A percentile compares a stretch with the other conserved stretches of the same genome.
phyloP scores from a whole-genome alignment of 257 asterid genomes.

The Lavandula angustifolia region DNA sequence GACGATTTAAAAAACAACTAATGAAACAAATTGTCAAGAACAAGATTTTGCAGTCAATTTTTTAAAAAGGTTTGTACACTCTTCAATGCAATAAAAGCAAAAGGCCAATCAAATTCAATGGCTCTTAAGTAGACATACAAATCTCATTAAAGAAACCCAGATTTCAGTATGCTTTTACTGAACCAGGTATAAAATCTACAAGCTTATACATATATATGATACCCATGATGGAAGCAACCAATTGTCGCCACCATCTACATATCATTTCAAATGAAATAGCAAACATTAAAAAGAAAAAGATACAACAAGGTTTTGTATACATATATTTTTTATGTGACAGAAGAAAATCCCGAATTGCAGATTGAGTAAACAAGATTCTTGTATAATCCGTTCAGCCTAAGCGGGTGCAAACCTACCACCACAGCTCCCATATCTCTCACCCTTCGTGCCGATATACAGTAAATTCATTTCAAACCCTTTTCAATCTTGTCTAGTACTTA shows the following conservation, averaged over 20 bases:
- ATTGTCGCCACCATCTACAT: conserved; percentile 37
- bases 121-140: conserved; percentile 21
- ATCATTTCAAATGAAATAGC: background rate
- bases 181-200: conserved; percentile 36
- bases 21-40: too few relatives aligned
- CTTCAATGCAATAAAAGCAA: conserved; percentile 25
- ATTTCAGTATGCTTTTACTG: conserved; percentile 34
- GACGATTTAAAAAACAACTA: too few relatives aligned
- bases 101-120: conserved; percentile 10
- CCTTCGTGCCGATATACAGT: conserved; percentile 32
- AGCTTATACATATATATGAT: conserved; percentile 22
- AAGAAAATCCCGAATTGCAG: too few relatives aligned
- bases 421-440: conserved; percentile 39
- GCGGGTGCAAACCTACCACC: conserved; percentile 87
- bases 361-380: too few relatives aligned
- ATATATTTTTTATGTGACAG: too few relatives aligned
- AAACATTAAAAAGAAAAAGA: conserved; percentile 3
- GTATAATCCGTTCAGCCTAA: conserved; percentile 41
- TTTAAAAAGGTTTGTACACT: too few relatives aligned
- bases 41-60: too few relatives aligned
- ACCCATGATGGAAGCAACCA: conserved; percentile 35
- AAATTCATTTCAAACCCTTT: conserved; percentile 3
- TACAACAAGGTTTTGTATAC: conserved; percentile 4
- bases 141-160: conserved; percentile 23
- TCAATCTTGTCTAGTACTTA: background rate